Evolutionary conservation across 257 asterid genomes (phyloP), one percentile per base, ranked within the genome.

Genomic region (Nicotiana obtusifolia): DNA sequence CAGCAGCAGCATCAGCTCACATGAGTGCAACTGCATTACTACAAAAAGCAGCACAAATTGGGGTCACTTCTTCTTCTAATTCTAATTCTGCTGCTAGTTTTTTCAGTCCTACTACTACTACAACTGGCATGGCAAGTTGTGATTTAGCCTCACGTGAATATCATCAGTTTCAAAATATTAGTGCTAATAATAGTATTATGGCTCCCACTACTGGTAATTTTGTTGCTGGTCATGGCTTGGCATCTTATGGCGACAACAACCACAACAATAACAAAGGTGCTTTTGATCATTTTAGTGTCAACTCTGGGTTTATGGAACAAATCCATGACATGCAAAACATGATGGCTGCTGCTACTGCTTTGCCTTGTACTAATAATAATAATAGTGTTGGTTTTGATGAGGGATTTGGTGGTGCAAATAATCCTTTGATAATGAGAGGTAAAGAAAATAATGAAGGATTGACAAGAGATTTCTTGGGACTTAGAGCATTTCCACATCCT

Each of bases 1-100:
- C n/a, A 14, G 66, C 76, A 28, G 49, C 76, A 20, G n/a, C 82
- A 2, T 69, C 89, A 5, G 57, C 89, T 20, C 86, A 90, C 30
- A 90, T 92, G 94, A 90, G 94, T 0, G 97, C 97, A 14, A 92
- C 94, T 0, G 92, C 93, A 2, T 60, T 92, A 89, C 87, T 92
- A 22, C 97, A 92, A 62, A 92, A 90, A 62, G 95, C 97, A 19
- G 88, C 97, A 1, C 93, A 88, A 24, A 90, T 92, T 88, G 97
- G 97, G 24, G 97, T 89, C 0, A 86, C 91, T 13, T 88, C 59
- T 78, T 31, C 37, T 30, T 64, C 78, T 75, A 52, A 41, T 2
- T n/a, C 77, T 68, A 11, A 2, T 22, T 2, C 33, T 24, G 5
- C 56, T 71, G 14, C 60, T n/a, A 49, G 10, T 24, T 24, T 75